Base-by-base conservation (phyloP, 306 rosid genomes). In the Ormosia emarginata region DNA sequence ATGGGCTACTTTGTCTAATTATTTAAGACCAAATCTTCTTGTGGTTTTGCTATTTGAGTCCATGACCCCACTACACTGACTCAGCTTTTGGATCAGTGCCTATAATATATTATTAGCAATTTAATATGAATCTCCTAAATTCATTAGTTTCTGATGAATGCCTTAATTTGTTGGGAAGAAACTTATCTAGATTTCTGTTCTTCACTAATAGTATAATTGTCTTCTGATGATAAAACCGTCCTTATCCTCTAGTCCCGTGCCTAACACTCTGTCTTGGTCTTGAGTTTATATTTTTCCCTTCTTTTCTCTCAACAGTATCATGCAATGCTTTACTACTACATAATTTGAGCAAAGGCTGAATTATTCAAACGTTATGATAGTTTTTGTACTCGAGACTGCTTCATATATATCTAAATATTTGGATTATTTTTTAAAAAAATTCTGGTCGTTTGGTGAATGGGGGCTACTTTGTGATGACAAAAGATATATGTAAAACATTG, bases 391-490 rank as follows among this genome's bases (percentile, higher is more conserved):
- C 11, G 44, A 69, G 62, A 39, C 30, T 61, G 53, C 49, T 87
- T 77, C 75, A 47, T 56, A 37, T 43, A 56, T 46, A 44, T 70
- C 29, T 29, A 4, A 75, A 74, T 37, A 75, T 49, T 57, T 53
- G 75, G 58, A 43, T 44, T 30, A 39, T 9, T 61, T 57, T 34
- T n/a, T 7, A 37, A 39, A 58, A 55, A 14, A 40, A 11, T 43
- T 62, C 17, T 56, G 77, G 41, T 61, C 5, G 9, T 65, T 53
- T 46, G 49, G 79, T 49, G 63, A 39, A 73, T 61, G 79, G 79
- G 74, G 75, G 81, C 33, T 74, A 14, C 77, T 70, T 80, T 46
- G 53, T 66, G 67, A 58, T 61, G 58, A 64, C 14, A 73, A 75
- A 80, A 37, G 62, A 43, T 30, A 5, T 77, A 5, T 77, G 63